These are phyloP conservation scores for Ceratocystis smalleyi DNA, from an alignment of 2,329 filamentous ascomycete species.

Conservation along the genomic window DNA sequence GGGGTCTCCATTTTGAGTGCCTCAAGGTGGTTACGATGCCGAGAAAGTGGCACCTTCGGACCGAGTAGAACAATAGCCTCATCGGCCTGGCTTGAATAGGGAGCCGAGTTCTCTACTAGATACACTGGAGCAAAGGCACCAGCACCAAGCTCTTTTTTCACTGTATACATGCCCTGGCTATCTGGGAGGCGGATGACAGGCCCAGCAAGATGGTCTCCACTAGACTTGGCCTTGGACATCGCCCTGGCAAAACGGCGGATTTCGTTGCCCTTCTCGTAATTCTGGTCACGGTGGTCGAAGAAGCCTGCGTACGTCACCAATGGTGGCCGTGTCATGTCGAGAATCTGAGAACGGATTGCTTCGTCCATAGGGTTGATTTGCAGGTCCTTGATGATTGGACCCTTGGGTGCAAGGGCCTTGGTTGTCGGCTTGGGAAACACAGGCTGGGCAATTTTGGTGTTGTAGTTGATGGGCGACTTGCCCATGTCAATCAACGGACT, in stretches of 20 bases:
- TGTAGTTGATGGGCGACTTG: slow-evolving; percentile 30
- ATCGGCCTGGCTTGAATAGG: slow-evolving; percentile 31
- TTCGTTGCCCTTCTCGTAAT: slow-evolving; percentile 52
- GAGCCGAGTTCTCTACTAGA: slow-evolving; percentile 58
- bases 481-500: slow-evolving; percentile 59
- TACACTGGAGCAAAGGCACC: slow-evolving; percentile 95
- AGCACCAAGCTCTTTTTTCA: slow-evolving; percentile 76
- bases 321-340: slow-evolving; percentile 57
- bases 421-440: slow-evolving; percentile 18
- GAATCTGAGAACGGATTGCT: slow-evolving; percentile 55
- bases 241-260: slow-evolving; percentile 71
- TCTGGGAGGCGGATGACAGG: slow-evolving; percentile 54
- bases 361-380: slow-evolving; percentile 85
- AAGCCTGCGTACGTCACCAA: slow-evolving; percentile 65
- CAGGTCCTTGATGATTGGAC: slow-evolving; percentile 61
- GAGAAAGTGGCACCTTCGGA: slow-evolving; percentile 41
- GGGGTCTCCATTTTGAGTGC: slow-evolving; percentile 91
- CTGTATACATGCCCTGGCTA: slow-evolving; percentile 50
- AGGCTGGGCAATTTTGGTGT: slow-evolving; percentile 27
- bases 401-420: slow-evolving; percentile 37
- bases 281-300: slow-evolving; percentile 51
- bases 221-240: slow-evolving; percentile 40
- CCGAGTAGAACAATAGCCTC: slow-evolving; percentile 39
- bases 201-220: slow-evolving; percentile 45
- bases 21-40: slow-evolving; percentile 47